Evolutionary conservation across 2,329 filamentous ascomycete genomes (phyloP), one percentile per base, ranked within the genome.

Genomic region (Aspergillus sp.): DNA sequence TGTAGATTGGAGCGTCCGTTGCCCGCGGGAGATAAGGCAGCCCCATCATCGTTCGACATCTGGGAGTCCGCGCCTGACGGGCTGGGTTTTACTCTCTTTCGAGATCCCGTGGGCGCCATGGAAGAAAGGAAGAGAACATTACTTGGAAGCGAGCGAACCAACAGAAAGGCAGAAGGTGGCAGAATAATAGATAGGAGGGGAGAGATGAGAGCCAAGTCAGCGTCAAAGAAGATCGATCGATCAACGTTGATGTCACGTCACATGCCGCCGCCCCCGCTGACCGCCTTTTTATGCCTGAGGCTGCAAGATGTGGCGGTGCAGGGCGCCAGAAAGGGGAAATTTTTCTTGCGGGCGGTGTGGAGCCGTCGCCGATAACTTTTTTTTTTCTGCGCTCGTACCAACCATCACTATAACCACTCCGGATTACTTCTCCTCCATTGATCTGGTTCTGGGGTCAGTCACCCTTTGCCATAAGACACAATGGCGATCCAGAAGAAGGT

Each of bases 401-500:
- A 62, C 61, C 57, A 59, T 62, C 60, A 24, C 24, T 24, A 24
- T 24, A 24, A 24, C 24, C 24, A 24, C 24, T 24, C 24, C 24
- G 24, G 24, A 24, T 24, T 22, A 26, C 12, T 26, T 26, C 29
- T 39, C 42, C 6, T n/a, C 42, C n/a, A 59, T 63, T 57, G 57
- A 32, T 54, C 49, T 63, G 57, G 45, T 47, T 51, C 65, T 55
- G 50, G 63, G 64, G 63, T 61, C 57, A 63, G 65, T 67, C 67
- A 70, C 69, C 57, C 54, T 45, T 24, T 42, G n/a, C 60, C 62
- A 62, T 52, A 62, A 53, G 39, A 63, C 57, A 71, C 69, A 66
- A 98, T 98, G 95, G 93, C 91, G 72, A 94, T 98, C 72, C 92
- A 98, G 75, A 97, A 98, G 85, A 98, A 98, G 80, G 84, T 83